phyloP scores from a whole-genome alignment of 306 rosid genomes.

The Hippophae rhamnoides region DNA sequence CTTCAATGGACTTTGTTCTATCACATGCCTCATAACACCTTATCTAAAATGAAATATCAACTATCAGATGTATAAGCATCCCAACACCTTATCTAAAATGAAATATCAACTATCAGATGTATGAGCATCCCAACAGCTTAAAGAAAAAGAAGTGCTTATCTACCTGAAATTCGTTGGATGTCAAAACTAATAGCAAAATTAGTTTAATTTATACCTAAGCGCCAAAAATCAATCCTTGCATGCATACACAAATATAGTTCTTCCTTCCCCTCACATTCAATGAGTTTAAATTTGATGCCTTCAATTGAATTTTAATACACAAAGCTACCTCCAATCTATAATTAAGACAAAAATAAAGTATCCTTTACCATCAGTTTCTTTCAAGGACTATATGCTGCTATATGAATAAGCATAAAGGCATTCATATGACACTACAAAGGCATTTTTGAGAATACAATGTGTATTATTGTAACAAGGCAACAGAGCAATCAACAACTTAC shows the following conservation, averaged over 20 bases:
- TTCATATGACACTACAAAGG: background rate
- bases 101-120: background rate
- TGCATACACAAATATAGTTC: no score
- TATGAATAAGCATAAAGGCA: background rate
- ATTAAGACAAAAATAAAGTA: background rate
- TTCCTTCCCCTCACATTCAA: no score
- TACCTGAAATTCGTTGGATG: background rate
- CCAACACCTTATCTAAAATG: background rate
- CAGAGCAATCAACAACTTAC: constrained; percentile 21
- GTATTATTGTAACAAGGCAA: background rate
- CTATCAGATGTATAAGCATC: background rate
- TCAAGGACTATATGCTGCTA: background rate
- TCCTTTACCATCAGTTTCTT: background rate
- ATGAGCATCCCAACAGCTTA: background rate
- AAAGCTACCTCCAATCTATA: background rate
- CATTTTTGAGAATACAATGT: background rate
- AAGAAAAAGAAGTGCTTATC: background rate
- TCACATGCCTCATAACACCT: background rate
- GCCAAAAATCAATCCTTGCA: no score
- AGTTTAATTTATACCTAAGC: no score
- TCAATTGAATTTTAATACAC: no score
- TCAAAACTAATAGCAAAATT: no score
- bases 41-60: background rate
- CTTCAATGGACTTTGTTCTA: background rate
- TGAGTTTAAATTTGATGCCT: no score